Evolutionary conservation across 495 filamentous ascomycete species (phyloP), one percentile per base, ranked within the genome.

Genomic region (Penicillium longicatenatum): DNA sequence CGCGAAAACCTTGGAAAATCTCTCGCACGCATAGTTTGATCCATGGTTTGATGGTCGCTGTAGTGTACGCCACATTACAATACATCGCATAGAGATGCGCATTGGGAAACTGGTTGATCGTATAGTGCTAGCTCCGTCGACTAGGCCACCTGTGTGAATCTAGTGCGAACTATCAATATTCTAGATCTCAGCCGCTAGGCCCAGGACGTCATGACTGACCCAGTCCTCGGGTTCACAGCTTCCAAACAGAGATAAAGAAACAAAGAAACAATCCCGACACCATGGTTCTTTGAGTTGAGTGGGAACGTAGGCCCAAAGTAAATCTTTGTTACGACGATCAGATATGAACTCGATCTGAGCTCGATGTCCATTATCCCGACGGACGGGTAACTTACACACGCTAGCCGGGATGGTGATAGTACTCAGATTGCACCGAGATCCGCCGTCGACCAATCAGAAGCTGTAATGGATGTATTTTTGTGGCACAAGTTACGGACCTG

Each of bases 401-500:
- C 55, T 54, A 62, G 14, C 12, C 47, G 31, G 7, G 31, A 21
- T 50, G 0, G 43, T 47, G 3, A 10, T 59, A 58, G 57, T 46
- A 35, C 6, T 39, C 10, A 52, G 39, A 55, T 54, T 29, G 43
- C 67, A 65, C 73, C 73, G 73, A 76, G 70, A 76, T 73, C 46
- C 55, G 62, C 73, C 73, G 73, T 60, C 4, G 16, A 3, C 71
- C 71, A 74, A 71, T 73, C 29, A 71, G 17, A 49, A 5, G 4
- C 12, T 6, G 0, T 6, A 14, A 51, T 31, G 2, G 46, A 6
- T 21, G 22, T 29, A 22, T 16, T 26, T 26, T 16, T 16, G 22
- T 7, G 8, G 24, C 35, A 10, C 12, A 17, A 10, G 35, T 39
- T 39, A 14, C 35, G 26, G 4, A 26, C 26, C 26, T 26, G 26